Base-by-base conservation (phyloP, 2,329 filamentous ascomycete species). In the Trichoderma sp. region DNA sequence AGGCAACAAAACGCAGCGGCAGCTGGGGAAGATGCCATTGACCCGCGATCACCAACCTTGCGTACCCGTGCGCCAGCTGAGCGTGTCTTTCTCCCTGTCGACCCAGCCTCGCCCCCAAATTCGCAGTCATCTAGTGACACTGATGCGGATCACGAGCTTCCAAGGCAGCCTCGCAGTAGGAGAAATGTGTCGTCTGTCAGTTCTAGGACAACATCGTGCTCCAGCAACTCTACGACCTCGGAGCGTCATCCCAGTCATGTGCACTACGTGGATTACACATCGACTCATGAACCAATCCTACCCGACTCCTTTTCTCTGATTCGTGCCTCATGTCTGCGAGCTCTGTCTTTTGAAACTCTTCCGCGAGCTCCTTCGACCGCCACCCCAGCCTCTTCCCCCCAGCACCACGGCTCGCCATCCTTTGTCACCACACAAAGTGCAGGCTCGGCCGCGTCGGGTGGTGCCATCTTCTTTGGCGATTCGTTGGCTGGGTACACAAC, bases 381-480 rank as follows among this genome's bases (percentile, higher is more conserved):
- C 38, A 84, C 84, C 27, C 81, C 83, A 35, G 84, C 82, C 9
- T 81, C 84, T 76, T 85, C 81, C 75, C 83, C 79, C 74, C 83
- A 79, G 77, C 82, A 77, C 72, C 83, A 78, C 21, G 83, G 83
- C 35, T 85, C 87, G 3, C 86, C 88, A 12, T 86, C 86, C 14
- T 90, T 89, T 78, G 86, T 90, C 33, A 90, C 89, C 1, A 88
- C 88, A 2, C 88, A 89, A 78, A 86, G 86, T 80, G 81, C 89
- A 76, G 85, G 89, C 74, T 85, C 89, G 50, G 86, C 90, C 18
- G 87, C 88, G 1, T 90, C 90, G 3, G 91, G 91, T 3, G 91
- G 91, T 0, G 91, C 91, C 35, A 92, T 93, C 71, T 92, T 93
- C 81, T 93, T 93, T 76, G 91, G 91, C 35, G 91, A 93, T 79